Conservation (phyloP, 176 grass and related monocot species). For the Microstegium vimineum region DNA sequence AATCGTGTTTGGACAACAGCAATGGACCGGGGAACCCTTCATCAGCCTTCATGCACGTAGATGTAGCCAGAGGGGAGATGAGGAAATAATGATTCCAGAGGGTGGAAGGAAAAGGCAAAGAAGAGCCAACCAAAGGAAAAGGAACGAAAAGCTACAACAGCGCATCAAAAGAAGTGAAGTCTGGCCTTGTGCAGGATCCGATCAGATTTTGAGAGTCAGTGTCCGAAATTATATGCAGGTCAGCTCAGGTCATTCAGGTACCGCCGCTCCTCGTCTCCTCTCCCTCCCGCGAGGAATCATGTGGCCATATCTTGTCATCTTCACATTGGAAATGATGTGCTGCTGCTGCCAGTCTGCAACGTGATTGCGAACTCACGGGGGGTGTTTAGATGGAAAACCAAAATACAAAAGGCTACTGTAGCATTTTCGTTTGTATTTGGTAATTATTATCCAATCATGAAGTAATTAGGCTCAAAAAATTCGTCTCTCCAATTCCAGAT, state of each 20-base stretch:
- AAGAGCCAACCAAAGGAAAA: conserved; percentile 15
- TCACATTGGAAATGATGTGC: conserved; percentile 16
- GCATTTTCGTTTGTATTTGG: too few relatives aligned
- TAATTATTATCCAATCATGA: too few relatives aligned
- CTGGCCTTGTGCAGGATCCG: conserved; percentile 36
- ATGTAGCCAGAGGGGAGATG: not conserved
- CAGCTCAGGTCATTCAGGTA: conserved; percentile 19
- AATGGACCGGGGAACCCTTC: not conserved
- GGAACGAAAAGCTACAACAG: not conserved
- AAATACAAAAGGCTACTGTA: too few relatives aligned
- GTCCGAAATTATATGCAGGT: conserved; percentile 9
- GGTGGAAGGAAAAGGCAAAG: conserved; percentile 31
- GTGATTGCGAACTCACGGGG: conserved; percentile 6
- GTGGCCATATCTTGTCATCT: conserved; percentile 31
- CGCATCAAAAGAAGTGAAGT: conserved; percentile 38
- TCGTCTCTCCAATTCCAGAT: too few relatives aligned
- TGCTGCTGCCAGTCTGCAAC: not conserved
- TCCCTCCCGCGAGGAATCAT: not conserved
- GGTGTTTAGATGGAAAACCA: too few relatives aligned
- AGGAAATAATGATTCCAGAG: conserved; percentile 27
- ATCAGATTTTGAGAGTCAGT: conserved; percentile 50
- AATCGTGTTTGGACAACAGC: conserved; percentile 49
- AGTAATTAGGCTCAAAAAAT: too few relatives aligned
- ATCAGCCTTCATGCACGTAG: not conserved
- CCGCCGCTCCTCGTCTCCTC: not conserved